Conservation (phyloP, 1,284 basidiomycete genomes). For the Cryptococcus jaspeensis region DNA sequence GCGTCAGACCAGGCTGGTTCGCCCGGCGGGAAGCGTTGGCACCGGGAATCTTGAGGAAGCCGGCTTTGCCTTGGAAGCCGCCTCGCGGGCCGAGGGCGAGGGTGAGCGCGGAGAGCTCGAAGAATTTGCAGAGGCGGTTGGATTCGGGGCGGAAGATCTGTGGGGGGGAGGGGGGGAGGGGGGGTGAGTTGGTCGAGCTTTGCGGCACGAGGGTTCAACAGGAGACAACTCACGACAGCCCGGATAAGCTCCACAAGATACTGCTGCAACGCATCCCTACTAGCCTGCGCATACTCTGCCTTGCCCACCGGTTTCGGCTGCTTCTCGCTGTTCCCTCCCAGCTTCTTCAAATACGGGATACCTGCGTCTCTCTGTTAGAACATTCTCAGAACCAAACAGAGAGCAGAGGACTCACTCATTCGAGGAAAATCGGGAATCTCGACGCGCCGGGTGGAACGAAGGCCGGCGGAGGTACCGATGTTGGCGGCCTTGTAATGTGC, state of each 20-base stretch:
- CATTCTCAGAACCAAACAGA: not conserved
- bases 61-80: constrained; percentile 79
- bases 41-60: constrained; percentile 63
- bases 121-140: constrained; percentile 88
- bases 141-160: constrained; percentile 96
- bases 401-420: constrained; percentile 57
- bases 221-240: constrained; percentile 66
- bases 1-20: constrained; percentile 52
- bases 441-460: constrained; percentile 63
- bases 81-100: constrained; percentile 79
- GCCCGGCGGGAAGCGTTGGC: constrained; percentile 52
- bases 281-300: constrained; percentile 73
- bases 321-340: constrained; percentile 20
- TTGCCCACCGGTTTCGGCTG: constrained; percentile 52
- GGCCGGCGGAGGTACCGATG: constrained; percentile 52
- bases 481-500: constrained; percentile 88
- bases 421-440: constrained; percentile 89
- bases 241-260: constrained; percentile 88
- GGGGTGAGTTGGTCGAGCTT: not conserved
- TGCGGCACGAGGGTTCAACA: not conserved
- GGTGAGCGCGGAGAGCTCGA: constrained; percentile 89
- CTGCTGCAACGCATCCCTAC: constrained; percentile 77
- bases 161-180: not conserved
- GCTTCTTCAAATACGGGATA: constrained; percentile 77
- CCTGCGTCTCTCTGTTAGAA: constrained; percentile 52